Conservation (phyloP, 495 filamentous ascomycete genomes). For the Penicillium argentinense region DNA sequence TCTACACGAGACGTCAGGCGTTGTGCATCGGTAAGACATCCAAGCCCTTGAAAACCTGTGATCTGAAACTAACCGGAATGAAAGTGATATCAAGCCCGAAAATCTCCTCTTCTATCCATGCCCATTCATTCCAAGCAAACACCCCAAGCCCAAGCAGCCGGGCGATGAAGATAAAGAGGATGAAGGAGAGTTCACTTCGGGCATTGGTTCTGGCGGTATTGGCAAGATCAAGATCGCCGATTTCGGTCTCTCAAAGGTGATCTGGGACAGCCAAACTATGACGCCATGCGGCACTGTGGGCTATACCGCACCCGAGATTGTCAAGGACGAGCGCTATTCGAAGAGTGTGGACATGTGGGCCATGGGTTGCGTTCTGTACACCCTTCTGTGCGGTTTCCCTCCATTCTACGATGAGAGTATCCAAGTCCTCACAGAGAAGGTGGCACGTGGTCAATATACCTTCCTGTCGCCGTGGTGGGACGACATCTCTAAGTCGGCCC, state of each 20-base stretch:
- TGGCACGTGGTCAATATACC: constrained; percentile 93
- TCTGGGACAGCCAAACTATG: constrained; percentile 99
- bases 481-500: constrained; percentile 92
- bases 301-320: constrained; percentile 98
- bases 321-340: constrained; percentile 97
- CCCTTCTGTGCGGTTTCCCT: constrained; percentile 92
- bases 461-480: constrained; percentile 99
- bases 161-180: constrained; percentile 98
- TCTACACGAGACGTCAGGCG: constrained; percentile 89
- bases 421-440: constrained; percentile 95
- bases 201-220: constrained; percentile 87
- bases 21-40: constrained; percentile 90
- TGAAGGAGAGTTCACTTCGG: constrained; percentile 88
- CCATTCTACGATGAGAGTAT: constrained; percentile 99
- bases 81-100: constrained; percentile 97
- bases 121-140: constrained; percentile 75
- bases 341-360: constrained; percentile 99
- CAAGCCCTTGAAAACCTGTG: constrained; percentile 11
- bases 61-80: constrained; percentile 15
- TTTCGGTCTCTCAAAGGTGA: constrained; percentile 94
- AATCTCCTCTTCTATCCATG: constrained; percentile 92
- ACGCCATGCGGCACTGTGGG: constrained; percentile 97
- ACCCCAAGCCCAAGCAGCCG: constrained; percentile 71
- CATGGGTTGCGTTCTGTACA: constrained; percentile 94
- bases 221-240: constrained; percentile 96